Percentiles rank a stretch among this genome's conserved stretches.
Evolutionary conservation across 805 yeast genomes (phyloP).

Genomic region (Candida germanica): DNA sequence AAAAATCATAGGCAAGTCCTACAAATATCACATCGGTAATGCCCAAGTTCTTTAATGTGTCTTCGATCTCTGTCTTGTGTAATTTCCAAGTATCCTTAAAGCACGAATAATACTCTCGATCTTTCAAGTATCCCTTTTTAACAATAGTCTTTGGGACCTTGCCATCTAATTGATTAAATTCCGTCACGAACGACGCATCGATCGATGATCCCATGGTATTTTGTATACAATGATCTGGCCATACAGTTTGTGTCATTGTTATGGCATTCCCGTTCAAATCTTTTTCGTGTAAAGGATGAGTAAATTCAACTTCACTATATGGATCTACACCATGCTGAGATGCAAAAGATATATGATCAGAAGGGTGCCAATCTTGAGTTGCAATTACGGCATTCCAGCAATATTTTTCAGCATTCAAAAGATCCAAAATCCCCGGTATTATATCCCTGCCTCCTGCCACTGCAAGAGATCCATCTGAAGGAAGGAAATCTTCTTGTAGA

Average conservation of each 20-base stretch:
- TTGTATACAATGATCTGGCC: slow-evolving; percentile 94
- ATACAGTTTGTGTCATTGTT: slow-evolving; percentile 47
- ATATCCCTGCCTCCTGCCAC: slow-evolving; percentile 62
- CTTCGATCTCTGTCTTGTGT: slow-evolving; percentile 64
- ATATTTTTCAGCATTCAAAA: slow-evolving; percentile 36
- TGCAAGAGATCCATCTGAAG: slow-evolving; percentile 74
- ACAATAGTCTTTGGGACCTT: slow-evolving; percentile 40
- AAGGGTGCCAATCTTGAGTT: slow-evolving; percentile 89
- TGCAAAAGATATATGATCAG: slow-evolving; percentile 78
- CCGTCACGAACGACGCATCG: slow-evolving; percentile 46
- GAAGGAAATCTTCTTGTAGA: slow-evolving; percentile 82
- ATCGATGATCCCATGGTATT: slow-evolving; percentile 62
- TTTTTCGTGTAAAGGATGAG: slow-evolving; percentile 44
- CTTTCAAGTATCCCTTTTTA: slow-evolving; percentile 66
- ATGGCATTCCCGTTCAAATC: slow-evolving; percentile 22
- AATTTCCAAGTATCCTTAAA: slow-evolving; percentile 76
- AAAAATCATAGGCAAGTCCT: slow-evolving; percentile 84
- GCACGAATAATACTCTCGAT: slow-evolving; percentile 85
- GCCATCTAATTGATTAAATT: slow-evolving; percentile 29
- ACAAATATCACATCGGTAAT: slow-evolving; percentile 67
- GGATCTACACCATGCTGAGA: slow-evolving; percentile 54
- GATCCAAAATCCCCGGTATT: slow-evolving; percentile 47
- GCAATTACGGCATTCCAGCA: slow-evolving; percentile 66
- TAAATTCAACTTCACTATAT: slow-evolving; percentile 46
- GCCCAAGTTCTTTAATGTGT: slow-evolving; percentile 40